Evolutionary conservation across 306 rosid species (phyloP).

Genomic region (Castanopsis chinensis): DNA sequence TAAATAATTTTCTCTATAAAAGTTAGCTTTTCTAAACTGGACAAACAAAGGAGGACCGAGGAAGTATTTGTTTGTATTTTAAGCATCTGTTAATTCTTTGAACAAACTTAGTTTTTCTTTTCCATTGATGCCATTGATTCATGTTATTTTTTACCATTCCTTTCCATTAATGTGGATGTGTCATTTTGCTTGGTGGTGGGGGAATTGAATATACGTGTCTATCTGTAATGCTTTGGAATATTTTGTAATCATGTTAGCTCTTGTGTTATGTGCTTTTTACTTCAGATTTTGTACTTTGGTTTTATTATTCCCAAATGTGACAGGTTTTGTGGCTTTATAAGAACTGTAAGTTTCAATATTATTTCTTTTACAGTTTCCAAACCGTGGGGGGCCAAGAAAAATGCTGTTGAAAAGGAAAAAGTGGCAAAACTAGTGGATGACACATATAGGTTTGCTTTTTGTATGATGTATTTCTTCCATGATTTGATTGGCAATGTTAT

Average conservation of each 20-base stretch:
- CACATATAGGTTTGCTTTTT: slow-evolving; percentile 75
- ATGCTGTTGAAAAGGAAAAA: slow-evolving; percentile 77
- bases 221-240: background rate
- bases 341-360: slow-evolving; percentile 2
- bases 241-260: background rate
- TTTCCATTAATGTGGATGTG: background rate
- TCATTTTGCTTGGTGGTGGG: background rate
- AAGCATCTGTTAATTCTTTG: background rate
- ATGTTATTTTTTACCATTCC: background rate
- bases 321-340: slow-evolving; percentile 5
- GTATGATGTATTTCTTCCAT: background rate
- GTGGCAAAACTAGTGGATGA: slow-evolving; percentile 93
- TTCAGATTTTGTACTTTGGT: background rate
- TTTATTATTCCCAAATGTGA: slow-evolving; percentile 6
- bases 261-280: background rate
- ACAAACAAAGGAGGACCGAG: no score
- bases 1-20: no score
- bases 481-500: background rate
- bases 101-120: background rate
- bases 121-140: background rate
- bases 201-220: background rate
- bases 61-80: background rate
- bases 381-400: slow-evolving; percentile 75
- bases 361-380: slow-evolving; percentile 51
- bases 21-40: no score